Percentiles rank a stretch among this genome's conserved stretches.
Evolutionary conservation across 1,284 basidiomycete genomes (phyloP).

Genomic region (Irpex rosettiformis): DNA sequence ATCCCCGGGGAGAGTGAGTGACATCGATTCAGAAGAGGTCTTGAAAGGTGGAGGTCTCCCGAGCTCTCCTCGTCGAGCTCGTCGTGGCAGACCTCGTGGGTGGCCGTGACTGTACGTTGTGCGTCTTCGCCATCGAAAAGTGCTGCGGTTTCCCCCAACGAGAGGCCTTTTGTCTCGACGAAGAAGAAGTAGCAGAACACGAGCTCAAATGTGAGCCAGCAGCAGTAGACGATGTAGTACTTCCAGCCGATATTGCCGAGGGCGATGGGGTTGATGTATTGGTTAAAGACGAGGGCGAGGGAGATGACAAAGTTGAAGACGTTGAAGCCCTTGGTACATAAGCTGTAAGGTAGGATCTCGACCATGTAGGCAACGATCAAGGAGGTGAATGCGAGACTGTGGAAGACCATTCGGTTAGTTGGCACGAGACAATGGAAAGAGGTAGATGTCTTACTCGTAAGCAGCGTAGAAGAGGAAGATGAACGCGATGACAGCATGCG

Average conservation of each 20-base stretch:
- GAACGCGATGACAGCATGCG: constrained; percentile 70
- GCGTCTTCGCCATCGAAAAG: constrained; percentile 66
- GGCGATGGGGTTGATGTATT: constrained; percentile 79
- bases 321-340: constrained; percentile 77
- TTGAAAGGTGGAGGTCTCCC: constrained; percentile 11
- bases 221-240: constrained; percentile 61
- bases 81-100: constrained; percentile 27
- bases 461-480: constrained; percentile 73
- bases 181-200: constrained; percentile 64
- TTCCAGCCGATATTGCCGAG: constrained; percentile 57
- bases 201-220: constrained; percentile 62
- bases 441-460: constrained; percentile 51
- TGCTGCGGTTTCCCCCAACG: constrained; percentile 73
- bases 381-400: constrained; percentile 66
- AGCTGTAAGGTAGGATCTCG: constrained; percentile 65
- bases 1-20: too few species aligned
- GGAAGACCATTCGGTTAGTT: constrained; percentile 1
- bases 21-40: not conserved
- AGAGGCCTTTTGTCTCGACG: constrained; percentile 69
- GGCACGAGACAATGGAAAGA: not conserved
- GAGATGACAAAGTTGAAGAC: constrained; percentile 66
- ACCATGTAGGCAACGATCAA: constrained; percentile 72
- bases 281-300: constrained; percentile 71
- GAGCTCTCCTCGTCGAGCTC: constrained; percentile 33
- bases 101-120: constrained; percentile 23